Evolutionary conservation across 441 rosid genomes (phyloP).

Genomic region (Daphne laureola): DNA sequence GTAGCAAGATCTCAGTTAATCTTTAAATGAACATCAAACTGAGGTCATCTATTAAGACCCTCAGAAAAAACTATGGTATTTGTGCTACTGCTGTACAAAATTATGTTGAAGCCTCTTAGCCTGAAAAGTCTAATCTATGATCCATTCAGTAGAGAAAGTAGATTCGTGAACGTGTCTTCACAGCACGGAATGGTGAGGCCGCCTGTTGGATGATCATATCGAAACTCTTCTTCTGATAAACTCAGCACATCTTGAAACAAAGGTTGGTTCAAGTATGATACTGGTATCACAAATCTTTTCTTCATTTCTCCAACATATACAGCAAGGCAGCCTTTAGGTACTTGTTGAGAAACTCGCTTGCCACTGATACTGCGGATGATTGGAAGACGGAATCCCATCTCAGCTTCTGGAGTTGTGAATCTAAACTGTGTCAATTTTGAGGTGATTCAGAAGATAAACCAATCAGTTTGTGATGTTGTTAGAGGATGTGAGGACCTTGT

Average conservation of each 20-base stretch:
- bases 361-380: conserved; percentile 1
- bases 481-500: conserved; percentile 6
- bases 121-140: background rate
- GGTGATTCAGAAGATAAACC: too few relatives aligned
- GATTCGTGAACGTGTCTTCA: conserved; percentile 27
- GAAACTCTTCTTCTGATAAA: conserved; percentile 39
- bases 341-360: conserved; percentile 15
- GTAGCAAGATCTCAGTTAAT: background rate
- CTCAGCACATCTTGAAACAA: conserved; percentile 32
- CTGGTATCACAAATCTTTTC: conserved; percentile 34
- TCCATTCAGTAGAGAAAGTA: conserved; percentile 10
- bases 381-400: conserved; percentile 16
- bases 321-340: conserved; percentile 40
- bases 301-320: conserved; percentile 45
- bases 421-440: background rate
- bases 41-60: too few relatives aligned
- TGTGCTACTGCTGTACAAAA: background rate
- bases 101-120: background rate
- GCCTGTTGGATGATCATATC: conserved; percentile 40
- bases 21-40: too few relatives aligned
- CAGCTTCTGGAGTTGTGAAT: background rate
- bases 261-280: conserved; percentile 36
- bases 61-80: background rate
- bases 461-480: background rate
- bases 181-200: conserved; percentile 39